Evolutionary conservation across 148 eudicot genomes (phyloP).

Genomic region (Camellia sinensis): DNA sequence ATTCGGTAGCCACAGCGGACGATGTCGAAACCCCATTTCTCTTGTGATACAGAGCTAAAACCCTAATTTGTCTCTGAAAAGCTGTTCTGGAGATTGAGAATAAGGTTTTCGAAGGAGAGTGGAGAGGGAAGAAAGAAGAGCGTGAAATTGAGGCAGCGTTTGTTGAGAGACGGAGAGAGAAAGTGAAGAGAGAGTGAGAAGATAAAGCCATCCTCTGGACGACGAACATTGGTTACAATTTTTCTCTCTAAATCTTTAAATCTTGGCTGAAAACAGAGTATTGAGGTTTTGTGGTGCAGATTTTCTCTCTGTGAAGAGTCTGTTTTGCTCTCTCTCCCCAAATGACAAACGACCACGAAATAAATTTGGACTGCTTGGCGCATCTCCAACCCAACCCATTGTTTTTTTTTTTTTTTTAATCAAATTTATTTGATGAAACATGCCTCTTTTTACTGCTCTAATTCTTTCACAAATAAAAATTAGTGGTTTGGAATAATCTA

Average conservation of each 20-base stretch:
- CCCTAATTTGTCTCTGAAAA: constrained; percentile 4
- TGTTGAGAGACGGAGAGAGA: constrained; percentile 30
- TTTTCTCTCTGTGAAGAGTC: neutral
- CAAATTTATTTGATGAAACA: no score
- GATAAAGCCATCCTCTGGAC: constrained; percentile 43
- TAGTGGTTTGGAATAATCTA: no score
- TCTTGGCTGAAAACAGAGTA: neutral
- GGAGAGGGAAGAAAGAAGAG: constrained; percentile 10
- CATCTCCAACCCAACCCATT: no score
- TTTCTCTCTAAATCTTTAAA: neutral
- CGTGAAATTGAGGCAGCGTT: constrained; percentile 15
- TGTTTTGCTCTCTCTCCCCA: no score
- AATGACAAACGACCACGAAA: no score
- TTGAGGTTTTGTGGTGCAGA: constrained; percentile 14
- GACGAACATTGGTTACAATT: constrained; percentile 27
- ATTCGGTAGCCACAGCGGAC: constrained; percentile 40
- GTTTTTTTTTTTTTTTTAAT: no score
- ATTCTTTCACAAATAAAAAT: no score
- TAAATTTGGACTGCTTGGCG: no score
- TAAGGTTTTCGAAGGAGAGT: constrained; percentile 20
- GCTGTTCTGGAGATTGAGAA: constrained; percentile 22
- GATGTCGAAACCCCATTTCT: constrained; percentile 31
- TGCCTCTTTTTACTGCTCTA: no score
- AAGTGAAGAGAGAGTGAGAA: constrained; percentile 40
- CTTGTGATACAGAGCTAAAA: constrained; percentile 18